Base-by-base conservation (phyloP, 306 rosid genomes). In the Vachellia pachyceras region DNA sequence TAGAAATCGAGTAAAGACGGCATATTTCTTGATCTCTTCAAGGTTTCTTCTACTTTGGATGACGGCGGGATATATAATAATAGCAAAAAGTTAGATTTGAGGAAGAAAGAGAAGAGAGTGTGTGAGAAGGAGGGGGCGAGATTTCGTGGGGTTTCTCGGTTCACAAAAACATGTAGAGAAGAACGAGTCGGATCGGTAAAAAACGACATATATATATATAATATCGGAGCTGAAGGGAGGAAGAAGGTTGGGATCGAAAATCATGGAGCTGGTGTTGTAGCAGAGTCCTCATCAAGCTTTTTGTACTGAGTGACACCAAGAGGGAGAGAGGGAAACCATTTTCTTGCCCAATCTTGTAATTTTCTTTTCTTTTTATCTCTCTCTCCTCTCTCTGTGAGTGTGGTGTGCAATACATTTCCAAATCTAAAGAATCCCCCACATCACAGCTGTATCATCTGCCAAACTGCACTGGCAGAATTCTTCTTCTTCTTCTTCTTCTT, bases 401-500 rank as follows among this genome's bases (percentile, higher is more conserved):
- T 50, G 75, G 75, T 70, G 75, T 23, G 18, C 75, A 70, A 70
- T 44, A 25, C 84, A 75, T 67, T 76, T 61, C 67, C 86, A 87
- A 69, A 88, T 84, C 89, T 73, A 54, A 39, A 83, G 73, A 66
- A 45, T 45, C 29, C 45, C 37, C 22, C 75, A 6, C 57, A 57
- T 77, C 64, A 79, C 86, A 82, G 88, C 89, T 88, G 83, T 88
- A 42, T 45, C 40, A 73, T 71, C 87, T 81, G 81, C 86, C 84
- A 22, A 77, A 47, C 70, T 70, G 20, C 40, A 12, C 14, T 20
- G 40, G 5, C 36, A 18, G 6, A 7, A 14, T 33, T 33, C 13
- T 52, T 17, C n/a, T n/a, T n/a, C n/a, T n/a, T n/a, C n/a, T n/a
- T n/a, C n/a, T n/a, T n/a, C n/a, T n/a, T n/a, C n/a, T n/a, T n/a